A percentile compares a stretch with the other conserved stretches of the same genome.
Conservation (phyloP, 768 basidiomycete genomes). For the Harrya chromipes region DNA sequence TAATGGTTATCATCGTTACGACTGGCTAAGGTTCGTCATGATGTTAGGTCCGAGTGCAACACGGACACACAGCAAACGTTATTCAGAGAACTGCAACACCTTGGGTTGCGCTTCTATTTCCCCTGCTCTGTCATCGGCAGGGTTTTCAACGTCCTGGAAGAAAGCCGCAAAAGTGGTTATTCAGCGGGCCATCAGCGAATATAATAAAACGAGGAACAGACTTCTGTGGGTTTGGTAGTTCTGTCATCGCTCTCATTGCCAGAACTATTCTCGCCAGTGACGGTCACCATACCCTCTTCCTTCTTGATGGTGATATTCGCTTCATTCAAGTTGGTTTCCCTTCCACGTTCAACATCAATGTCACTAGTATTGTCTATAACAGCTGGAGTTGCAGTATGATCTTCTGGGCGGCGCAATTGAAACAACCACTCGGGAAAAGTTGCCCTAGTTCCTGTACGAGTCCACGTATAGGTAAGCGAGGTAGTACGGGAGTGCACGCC, state of each 20-base stretch:
- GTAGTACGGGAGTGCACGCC: slow-evolving; percentile 44
- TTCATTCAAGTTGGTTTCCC: too few species aligned
- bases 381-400: background rate
- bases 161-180: slow-evolving; percentile 3
- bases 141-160: slow-evolving; percentile 9
- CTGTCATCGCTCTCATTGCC: background rate
- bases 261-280: background rate
- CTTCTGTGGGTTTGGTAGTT: slow-evolving; percentile 9
- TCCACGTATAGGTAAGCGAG: slow-evolving; percentile 45
- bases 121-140: background rate
- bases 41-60: slow-evolving; percentile 1
- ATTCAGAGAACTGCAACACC: slow-evolving; percentile 39
- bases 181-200: slow-evolving; percentile 11
- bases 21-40: background rate
- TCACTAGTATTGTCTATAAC: background rate
- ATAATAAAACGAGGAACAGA: slow-evolving; percentile 15
- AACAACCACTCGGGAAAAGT: slow-evolving; percentile 46
- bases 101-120: slow-evolving; percentile 5
- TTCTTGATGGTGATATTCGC: background rate
- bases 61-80: slow-evolving; percentile 24
- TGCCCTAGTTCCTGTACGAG: slow-evolving; percentile 30
- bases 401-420: slow-evolving; percentile 28
- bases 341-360: slow-evolving; percentile 24
- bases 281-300: background rate
- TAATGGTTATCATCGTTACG: background rate